These are phyloP conservation scores for Trichoderma gamsii DNA, from an alignment of 495 filamentous ascomycete genomes.

Conservation along the genomic window DNA sequence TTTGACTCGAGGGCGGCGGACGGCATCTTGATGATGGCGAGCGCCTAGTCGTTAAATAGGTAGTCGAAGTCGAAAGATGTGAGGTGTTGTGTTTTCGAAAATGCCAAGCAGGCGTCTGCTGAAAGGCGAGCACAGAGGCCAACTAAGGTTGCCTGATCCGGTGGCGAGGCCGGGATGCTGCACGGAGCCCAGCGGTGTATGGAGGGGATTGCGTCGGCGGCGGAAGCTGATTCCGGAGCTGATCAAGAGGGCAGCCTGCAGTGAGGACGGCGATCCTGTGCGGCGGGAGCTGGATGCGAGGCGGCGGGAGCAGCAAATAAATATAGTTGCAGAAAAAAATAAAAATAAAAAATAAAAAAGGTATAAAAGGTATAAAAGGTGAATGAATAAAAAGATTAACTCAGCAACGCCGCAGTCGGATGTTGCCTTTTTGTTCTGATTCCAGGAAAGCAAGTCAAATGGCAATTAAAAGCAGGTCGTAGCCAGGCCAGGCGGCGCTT, in stretches of 20 bases:
- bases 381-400: not conserved
- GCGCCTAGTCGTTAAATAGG: not conserved
- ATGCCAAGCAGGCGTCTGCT: not conserved
- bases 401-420: not conserved
- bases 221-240: constrained; percentile 8
- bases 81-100: not conserved
- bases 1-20: constrained; percentile 7
- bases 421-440: not conserved
- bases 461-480: not conserved
- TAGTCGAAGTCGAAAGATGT: not conserved
- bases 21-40: not conserved
- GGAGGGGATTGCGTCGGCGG: constrained; percentile 2
- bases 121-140: not conserved
- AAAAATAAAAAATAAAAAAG: not conserved
- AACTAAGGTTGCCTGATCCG: not conserved
- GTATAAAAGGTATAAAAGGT: not conserved
- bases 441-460: not conserved
- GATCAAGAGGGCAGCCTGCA: not conserved
- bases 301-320: not conserved
- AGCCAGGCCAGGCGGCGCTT: not conserved
- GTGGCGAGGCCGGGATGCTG: constrained; percentile 1
- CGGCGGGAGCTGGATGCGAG: not conserved
- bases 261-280: not conserved
- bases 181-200: constrained; percentile 7
- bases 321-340: not conserved